phyloP scores from a whole-genome alignment of 257 asterid genomes.

The Primulina eburnea region DNA sequence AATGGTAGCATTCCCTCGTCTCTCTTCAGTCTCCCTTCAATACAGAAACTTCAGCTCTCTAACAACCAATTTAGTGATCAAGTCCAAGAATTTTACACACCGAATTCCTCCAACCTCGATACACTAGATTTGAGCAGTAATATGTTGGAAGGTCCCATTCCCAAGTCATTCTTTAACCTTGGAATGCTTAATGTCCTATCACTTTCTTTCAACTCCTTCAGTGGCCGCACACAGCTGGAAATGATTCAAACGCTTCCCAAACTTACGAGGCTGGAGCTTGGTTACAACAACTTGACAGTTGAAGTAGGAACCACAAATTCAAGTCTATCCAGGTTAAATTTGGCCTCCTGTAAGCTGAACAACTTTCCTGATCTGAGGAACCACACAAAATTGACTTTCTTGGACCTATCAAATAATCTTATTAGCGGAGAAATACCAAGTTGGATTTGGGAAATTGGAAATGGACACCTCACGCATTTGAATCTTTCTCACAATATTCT shows the following conservation, averaged over 20 bases:
- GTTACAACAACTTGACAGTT: conserved; percentile 45
- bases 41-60: conserved; percentile 33
- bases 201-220: conserved; percentile 40
- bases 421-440: background rate
- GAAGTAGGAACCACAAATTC: conserved; percentile 20
- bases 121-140: conserved; percentile 41
- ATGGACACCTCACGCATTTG: conserved; percentile 18
- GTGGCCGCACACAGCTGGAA: conserved; percentile 31
- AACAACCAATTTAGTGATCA: conserved; percentile 43
- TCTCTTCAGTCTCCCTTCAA: conserved; percentile 40
- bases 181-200: conserved; percentile 26
- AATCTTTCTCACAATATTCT: conserved; percentile 49
- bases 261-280: conserved; percentile 50
- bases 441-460: conserved; percentile 54
- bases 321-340: conserved; percentile 25
- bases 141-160: conserved; percentile 37
- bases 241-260: conserved; percentile 27
- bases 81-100: conserved; percentile 23
- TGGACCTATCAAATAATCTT: conserved; percentile 37
- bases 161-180: conserved; percentile 32
- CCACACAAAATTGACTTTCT: conserved; percentile 12
- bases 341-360: conserved; percentile 53
- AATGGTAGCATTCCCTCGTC: conserved; percentile 42
- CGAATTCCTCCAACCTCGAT: conserved; percentile 27
- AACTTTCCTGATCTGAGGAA: conserved; percentile 36